Evolutionary conservation across 257 asterid species (phyloP).

Genomic region (Fraxinus quadrangulata): DNA sequence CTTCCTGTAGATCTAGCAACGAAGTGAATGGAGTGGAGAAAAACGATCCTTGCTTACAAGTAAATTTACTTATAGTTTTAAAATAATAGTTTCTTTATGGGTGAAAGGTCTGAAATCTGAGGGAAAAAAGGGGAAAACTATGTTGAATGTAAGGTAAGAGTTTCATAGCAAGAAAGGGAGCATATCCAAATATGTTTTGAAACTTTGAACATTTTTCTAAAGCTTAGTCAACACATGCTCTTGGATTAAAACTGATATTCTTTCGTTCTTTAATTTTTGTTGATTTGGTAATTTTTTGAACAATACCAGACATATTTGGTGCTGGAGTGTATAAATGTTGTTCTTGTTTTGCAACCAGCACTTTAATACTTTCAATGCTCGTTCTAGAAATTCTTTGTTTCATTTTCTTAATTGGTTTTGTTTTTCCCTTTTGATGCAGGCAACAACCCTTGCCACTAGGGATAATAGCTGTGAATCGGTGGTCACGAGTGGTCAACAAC

Average conservation of each 20-base stretch:
- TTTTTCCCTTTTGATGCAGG: slow-evolving; percentile 36
- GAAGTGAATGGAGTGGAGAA: background rate
- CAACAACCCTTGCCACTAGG: slow-evolving; percentile 72
- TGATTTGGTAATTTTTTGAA: too few relatives aligned
- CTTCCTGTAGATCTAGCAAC: background rate
- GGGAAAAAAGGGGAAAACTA: too few relatives aligned
- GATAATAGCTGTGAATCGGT: slow-evolving; percentile 95
- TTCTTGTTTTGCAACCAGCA: background rate
- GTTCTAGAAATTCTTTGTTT: background rate
- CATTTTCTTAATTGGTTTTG: background rate
- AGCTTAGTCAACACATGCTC: background rate
- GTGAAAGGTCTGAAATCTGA: background rate
- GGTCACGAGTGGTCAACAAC: slow-evolving; percentile 95
- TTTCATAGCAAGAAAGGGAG: background rate
- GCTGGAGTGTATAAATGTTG: background rate
- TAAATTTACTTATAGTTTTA: background rate
- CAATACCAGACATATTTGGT: background rate
- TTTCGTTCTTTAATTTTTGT: background rate
- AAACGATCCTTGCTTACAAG: background rate
- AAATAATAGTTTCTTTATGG: background rate
- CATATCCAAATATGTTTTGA: background rate
- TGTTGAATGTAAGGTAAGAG: background rate
- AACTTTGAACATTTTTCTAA: too few relatives aligned
- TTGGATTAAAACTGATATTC: background rate
- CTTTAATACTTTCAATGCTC: background rate